These are phyloP conservation scores for Dictyostelium brefeldianum DNA, from an alignment of 78 protist genomes.

Conservation along the genomic window DNA sequence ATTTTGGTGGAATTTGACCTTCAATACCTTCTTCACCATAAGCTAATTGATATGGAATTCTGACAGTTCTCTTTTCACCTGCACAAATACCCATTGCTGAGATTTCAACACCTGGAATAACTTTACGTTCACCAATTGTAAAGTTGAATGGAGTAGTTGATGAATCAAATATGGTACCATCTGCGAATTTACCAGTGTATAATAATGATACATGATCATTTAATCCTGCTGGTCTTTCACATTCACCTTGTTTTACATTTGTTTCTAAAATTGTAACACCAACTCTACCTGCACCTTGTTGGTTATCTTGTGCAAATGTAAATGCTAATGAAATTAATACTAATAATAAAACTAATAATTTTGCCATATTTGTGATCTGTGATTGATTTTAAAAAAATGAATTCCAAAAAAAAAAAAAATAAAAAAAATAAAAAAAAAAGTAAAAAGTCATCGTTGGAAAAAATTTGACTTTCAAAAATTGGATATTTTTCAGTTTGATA, in stretches of 20 bases:
- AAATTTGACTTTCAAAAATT: too few species aligned
- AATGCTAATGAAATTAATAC: constrained; percentile 28
- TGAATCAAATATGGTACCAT: constrained; percentile 76
- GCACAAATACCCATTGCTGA: constrained; percentile 57
- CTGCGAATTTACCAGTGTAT: constrained; percentile 68
- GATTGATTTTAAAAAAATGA: background rate
- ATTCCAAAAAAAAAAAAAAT: background rate
- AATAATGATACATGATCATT: constrained; percentile 24
- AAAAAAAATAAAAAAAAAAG: too few species aligned
- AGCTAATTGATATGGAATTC: constrained; percentile 72
- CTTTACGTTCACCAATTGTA: constrained; percentile 45
- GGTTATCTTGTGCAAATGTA: constrained; percentile 26
- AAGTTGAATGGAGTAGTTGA: constrained; percentile 54
- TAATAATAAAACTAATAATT: constrained; percentile 24
- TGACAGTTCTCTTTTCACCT: constrained; percentile 57
- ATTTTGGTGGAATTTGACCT: constrained; percentile 46
- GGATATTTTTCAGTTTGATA: too few species aligned
- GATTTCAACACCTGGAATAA: constrained; percentile 51
- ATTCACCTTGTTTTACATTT: background rate
- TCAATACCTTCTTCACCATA: constrained; percentile 78
- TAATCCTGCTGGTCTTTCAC: background rate
- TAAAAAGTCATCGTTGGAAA: too few species aligned
- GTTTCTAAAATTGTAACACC: background rate
- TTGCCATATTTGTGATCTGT: background rate
- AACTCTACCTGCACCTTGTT: background rate